A percentile compares a stretch with the other conserved stretches of the same genome.
Conservation (phyloP, 495 filamentous ascomycete genomes). For the Talaromyces wortmannii region DNA sequence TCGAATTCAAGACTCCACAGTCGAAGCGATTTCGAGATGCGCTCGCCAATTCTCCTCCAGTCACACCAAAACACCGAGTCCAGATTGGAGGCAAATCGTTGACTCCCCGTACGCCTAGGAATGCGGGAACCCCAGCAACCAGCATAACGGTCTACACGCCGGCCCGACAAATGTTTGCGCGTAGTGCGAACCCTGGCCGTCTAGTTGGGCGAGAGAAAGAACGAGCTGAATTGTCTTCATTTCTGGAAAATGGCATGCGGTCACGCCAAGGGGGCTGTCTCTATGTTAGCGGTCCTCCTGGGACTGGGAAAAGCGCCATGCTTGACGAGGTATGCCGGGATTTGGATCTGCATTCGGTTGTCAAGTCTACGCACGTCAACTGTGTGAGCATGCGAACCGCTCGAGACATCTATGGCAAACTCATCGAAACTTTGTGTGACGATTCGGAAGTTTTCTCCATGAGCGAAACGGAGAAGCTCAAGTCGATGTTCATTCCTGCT, state of each 20-base stretch:
- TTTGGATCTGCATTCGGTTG: conserved; percentile 32
- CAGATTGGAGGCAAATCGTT: conserved; percentile 52
- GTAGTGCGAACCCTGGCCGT: conserved; percentile 65
- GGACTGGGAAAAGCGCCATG: conserved; percentile 94
- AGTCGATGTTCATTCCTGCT: conserved; percentile 56
- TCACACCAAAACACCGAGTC: conserved; percentile 66
- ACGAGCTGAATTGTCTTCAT: conserved; percentile 57
- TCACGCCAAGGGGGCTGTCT: conserved; percentile 69
- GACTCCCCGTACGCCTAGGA: conserved; percentile 57
- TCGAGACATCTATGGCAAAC: conserved; percentile 69
- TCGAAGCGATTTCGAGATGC: conserved; percentile 64
- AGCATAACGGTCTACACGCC: conserved; percentile 72
- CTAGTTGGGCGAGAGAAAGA: conserved; percentile 83
- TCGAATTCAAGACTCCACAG: conserved; percentile 46
- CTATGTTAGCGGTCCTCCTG: conserved; percentile 93
- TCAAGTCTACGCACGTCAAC: conserved; percentile 77
- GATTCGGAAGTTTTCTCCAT: conserved; percentile 49
- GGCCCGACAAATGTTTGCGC: conserved; percentile 80
- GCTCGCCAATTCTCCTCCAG: conserved; percentile 51
- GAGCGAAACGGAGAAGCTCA: conserved; percentile 48
- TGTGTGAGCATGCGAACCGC: conserved; percentile 91
- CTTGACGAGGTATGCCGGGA: conserved; percentile 69
- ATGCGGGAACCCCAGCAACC: conserved; percentile 48
- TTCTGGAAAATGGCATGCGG: conserved; percentile 58
- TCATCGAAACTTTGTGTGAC: conserved; percentile 60